Evolutionary conservation across 805 yeast genomes (phyloP), one percentile per base, ranked within the genome.

Genomic region (Starmerella potacharoeniae): DNA sequence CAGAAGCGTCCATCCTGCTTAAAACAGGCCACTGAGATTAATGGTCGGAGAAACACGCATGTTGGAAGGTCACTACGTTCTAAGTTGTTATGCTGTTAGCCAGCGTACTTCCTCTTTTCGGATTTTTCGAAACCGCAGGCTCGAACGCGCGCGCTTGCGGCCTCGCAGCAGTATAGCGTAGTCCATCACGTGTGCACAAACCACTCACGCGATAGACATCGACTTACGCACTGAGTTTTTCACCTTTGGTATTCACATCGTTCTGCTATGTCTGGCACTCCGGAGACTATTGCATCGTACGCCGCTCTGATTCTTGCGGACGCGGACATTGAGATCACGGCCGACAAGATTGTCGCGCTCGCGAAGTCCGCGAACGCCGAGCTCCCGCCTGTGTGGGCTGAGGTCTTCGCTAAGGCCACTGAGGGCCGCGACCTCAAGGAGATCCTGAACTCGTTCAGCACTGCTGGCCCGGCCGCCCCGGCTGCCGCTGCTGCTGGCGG

Each of bases 251-350:
- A 33, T 16, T 40, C 42, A 41, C 40, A 42, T 53, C 45, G 35
- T 46, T 52, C 52, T 52, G 74, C 67, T 74, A 87, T 87, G 95
- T 85, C 95, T 75, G 51, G 36, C 14, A 71, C 80, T 69, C 62
- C 69, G 60, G 95, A 88, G 81, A 83, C 95, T 72, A 80, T 89
- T 72, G 85, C 86, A 72, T 86, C 95, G 68, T 87, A 86, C 86
- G 95, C 96, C 75, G 89, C 95, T 68, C 82, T 87, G 74, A 86
- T 87, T 77, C 81, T 88, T 74, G 93, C 95, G 66, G 96, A 87
- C 73, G 85, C 95, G 71, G 95, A 85, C 69, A 76, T 85, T 70
- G 95, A 85, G 76, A 79, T 87, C 80, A 78, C 90, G 60, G 59
- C 89, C 66, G 88, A 84, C 73, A 85, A 85, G 78, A 77, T 86